Evolutionary conservation across 2,329 filamentous ascomycete species (phyloP).

Genomic region (Coniochaeta sp.): DNA sequence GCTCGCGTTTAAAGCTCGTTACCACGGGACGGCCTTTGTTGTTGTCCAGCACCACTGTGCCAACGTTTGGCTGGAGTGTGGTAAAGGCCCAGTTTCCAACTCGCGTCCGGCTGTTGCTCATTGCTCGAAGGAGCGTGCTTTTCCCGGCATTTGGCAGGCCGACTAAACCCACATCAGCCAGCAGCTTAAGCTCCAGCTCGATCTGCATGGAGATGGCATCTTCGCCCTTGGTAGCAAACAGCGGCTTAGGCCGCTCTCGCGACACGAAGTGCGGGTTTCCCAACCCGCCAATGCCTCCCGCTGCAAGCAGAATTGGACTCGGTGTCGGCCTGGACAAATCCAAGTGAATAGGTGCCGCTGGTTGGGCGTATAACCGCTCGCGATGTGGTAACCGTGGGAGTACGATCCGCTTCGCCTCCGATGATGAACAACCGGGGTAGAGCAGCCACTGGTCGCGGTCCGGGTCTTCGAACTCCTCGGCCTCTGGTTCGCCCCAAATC

Average conservation of each 20-base stretch:
- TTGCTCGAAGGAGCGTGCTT: slow-evolving; percentile 78
- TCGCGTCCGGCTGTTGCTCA: slow-evolving; percentile 82
- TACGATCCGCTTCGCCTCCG: slow-evolving; percentile 52
- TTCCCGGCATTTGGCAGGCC: slow-evolving; percentile 96
- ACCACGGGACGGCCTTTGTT: slow-evolving; percentile 66
- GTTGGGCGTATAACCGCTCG: slow-evolving; percentile 56
- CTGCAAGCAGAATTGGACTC: slow-evolving; percentile 75
- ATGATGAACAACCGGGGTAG: slow-evolving; percentile 69
- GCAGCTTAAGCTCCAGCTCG: slow-evolving; percentile 86
- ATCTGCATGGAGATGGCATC: slow-evolving; percentile 70
- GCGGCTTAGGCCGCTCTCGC: slow-evolving; percentile 65
- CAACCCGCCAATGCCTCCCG: slow-evolving; percentile 80
- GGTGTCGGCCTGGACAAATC: slow-evolving; percentile 73
- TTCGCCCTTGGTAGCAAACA: slow-evolving; percentile 85
- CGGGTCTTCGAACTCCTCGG: slow-evolving; percentile 34
- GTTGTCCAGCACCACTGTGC: slow-evolving; percentile 88
- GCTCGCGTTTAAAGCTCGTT: slow-evolving; percentile 28
- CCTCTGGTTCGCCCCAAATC: slow-evolving; percentile 32
- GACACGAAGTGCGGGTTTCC: slow-evolving; percentile 92
- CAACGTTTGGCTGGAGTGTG: slow-evolving; percentile 89
- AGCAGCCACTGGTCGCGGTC: slow-evolving; percentile 73
- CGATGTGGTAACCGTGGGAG: slow-evolving; percentile 46
- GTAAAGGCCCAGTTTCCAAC: slow-evolving; percentile 97
- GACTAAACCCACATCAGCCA: slow-evolving; percentile 91
- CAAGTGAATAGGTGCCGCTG: slow-evolving; percentile 62